phyloP scores from a whole-genome alignment of 2,329 filamentous ascomycete species.

The Alternaria gaisen region DNA sequence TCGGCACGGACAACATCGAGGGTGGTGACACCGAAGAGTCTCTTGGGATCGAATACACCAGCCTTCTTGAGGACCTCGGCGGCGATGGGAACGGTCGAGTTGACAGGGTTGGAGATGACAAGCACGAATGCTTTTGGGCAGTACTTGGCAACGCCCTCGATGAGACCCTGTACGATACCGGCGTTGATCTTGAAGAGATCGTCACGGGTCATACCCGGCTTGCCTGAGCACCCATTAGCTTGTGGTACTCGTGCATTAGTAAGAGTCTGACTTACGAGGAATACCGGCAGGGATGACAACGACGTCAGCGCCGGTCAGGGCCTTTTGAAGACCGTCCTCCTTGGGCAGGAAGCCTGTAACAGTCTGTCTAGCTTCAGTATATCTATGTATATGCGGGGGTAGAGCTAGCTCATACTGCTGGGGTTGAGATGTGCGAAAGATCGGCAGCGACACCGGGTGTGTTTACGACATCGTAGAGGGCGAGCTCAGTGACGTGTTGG shows the following conservation, averaged over 20 bases:
- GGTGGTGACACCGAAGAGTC: constrained; percentile 97
- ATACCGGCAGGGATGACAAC: constrained; percentile 98
- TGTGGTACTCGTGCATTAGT: background rate
- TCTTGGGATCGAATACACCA: constrained; percentile 92
- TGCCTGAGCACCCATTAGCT: constrained; percentile 69
- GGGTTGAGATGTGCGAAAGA: constrained; percentile 94
- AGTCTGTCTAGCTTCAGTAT: constrained; percentile 61
- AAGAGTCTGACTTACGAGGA: constrained; percentile 72
- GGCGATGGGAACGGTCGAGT: constrained; percentile 97
- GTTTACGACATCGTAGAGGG: constrained; percentile 99
- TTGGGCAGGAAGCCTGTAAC: constrained; percentile 87
- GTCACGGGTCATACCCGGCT: constrained; percentile 99
- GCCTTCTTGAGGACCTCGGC: constrained; percentile 96
- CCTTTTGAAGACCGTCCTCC: constrained; percentile 82
- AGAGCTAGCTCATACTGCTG: constrained; percentile 67
- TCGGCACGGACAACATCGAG: constrained; percentile 98
- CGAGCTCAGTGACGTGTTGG: constrained; percentile 87
- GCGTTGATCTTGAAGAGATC: constrained; percentile 99
- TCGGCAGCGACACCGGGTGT: constrained; percentile 95
- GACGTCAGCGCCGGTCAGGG: constrained; percentile 92
- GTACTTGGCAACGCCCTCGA: constrained; percentile 86
- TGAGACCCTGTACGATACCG: constrained; percentile 92
- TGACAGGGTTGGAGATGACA: constrained; percentile 99
- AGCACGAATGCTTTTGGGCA: constrained; percentile 94
- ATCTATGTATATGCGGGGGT: constrained; percentile 12